Conservation (phyloP, 2,329 filamentous ascomycete genomes). For the Pseudogymnoascus sp. region DNA sequence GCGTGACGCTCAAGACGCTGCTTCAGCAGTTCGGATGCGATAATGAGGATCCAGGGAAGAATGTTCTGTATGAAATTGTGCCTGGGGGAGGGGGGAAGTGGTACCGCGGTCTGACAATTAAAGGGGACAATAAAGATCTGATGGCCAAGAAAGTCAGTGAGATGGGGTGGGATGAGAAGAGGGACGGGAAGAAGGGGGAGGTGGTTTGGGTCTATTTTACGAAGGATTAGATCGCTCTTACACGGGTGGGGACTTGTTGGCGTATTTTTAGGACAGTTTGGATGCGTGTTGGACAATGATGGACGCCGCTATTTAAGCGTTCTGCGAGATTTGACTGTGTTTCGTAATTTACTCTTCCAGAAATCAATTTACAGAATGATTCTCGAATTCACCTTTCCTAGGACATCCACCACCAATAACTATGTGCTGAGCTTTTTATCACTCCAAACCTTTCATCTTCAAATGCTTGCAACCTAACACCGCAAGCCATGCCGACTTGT, state of each 20-base stretch:
- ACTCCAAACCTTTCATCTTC: neutral
- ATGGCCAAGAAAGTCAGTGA: constrained; percentile 46
- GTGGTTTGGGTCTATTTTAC: constrained; percentile 56
- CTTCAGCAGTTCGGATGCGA: constrained; percentile 51
- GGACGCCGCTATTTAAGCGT: neutral
- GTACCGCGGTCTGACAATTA: constrained; percentile 48
- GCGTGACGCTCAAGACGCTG: constrained; percentile 47
- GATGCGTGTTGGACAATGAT: neutral
- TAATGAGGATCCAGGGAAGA: constrained; percentile 44
- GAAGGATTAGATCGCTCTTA: constrained; percentile 31
- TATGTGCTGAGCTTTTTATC: neutral
- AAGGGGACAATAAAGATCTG: constrained; percentile 42
- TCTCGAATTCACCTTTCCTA: neutral
- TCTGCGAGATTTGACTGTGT: neutral
- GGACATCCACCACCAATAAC: neutral
- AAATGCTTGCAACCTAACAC: neutral
- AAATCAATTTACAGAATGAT: neutral
- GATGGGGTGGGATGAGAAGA: constrained; percentile 50
- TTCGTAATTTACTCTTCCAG: neutral
- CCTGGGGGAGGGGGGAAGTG: constrained; percentile 50
- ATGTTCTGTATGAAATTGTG: constrained; percentile 50
- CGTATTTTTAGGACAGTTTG: neutral
- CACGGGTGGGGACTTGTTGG: neutral
- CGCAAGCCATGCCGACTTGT: neutral
- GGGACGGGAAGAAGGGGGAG: constrained; percentile 41